These are phyloP conservation scores for Aspergillus hancockii DNA, from an alignment of 495 filamentous ascomycete genomes.

Conservation along the genomic window DNA sequence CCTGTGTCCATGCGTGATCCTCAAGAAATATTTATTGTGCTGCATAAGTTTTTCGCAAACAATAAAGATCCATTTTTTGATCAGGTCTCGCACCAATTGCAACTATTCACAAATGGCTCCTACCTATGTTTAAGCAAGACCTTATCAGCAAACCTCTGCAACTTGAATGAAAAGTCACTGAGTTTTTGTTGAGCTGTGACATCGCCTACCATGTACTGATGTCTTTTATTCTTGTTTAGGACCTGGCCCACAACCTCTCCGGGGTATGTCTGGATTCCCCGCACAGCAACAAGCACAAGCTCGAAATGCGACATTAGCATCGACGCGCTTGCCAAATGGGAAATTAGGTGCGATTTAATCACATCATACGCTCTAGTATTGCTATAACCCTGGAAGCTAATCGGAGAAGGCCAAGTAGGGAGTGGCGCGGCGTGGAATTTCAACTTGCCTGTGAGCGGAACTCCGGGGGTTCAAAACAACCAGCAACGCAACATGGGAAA, in stretches of 20 bases:
- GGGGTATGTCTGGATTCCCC: conserved; percentile 71
- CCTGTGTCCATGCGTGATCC: not conserved
- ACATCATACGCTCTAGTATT: not conserved
- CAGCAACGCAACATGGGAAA: conserved; percentile 63
- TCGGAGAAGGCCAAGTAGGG: conserved; percentile 47
- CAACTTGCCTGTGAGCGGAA: conserved; percentile 71
- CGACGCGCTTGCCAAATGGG: conserved; percentile 73
- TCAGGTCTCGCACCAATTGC: conserved; percentile 25
- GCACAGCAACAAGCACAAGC: conserved; percentile 65
- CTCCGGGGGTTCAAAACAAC: conserved; percentile 56
- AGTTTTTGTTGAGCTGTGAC: not conserved
- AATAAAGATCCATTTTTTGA: not conserved
- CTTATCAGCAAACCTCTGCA: not conserved
- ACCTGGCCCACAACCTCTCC: conserved; percentile 66
- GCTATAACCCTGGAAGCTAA: conserved; percentile 24
- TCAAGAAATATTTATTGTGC: not conserved
- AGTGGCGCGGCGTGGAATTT: conserved; percentile 76
- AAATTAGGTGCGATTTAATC: conserved; percentile 63
- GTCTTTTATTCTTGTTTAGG: conserved; percentile 41
- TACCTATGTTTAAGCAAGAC: conserved; percentile 29
- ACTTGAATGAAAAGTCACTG: not conserved
- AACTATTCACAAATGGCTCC: conserved; percentile 20
- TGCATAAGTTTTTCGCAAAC: not conserved
- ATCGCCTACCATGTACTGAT: conserved; percentile 25
- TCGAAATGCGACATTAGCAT: conserved; percentile 56